Percentiles rank a stretch among this genome's conserved stretches.
These are phyloP conservation scores for Pichia phayaonensis DNA, from an alignment of 805 yeast species.

Conservation along the genomic window DNA sequence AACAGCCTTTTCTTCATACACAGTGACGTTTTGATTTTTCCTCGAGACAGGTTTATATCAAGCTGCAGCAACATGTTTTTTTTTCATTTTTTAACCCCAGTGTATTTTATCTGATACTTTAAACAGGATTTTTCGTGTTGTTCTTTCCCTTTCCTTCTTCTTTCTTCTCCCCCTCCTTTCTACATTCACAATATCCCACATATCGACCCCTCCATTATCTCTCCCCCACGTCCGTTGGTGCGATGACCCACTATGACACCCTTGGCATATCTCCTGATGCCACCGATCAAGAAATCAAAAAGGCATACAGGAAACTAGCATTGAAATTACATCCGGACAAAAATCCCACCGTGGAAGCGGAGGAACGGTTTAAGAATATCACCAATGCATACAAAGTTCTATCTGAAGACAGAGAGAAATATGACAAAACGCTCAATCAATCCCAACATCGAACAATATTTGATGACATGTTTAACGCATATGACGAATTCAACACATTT, in stretches of 20 bases:
- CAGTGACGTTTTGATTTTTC: no score
- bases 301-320: conserved; percentile 72
- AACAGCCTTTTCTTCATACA: no score
- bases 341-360: conserved; percentile 54
- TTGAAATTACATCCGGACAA: conserved; percentile 76
- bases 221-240: not conserved
- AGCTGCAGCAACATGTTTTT: no score
- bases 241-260: conserved; percentile 48
- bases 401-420: conserved; percentile 46
- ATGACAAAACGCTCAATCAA: conserved; percentile 33
- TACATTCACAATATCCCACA: no score
- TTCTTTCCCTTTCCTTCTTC: no score
- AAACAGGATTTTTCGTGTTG: no score
- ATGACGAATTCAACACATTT: not conserved
- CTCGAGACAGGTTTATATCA: no score
- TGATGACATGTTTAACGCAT: not conserved
- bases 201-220: no score
- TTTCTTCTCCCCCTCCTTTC: not conserved
- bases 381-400: conserved; percentile 85
- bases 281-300: conserved; percentile 53
- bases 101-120: no score
- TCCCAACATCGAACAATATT: not conserved
- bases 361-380: conserved; percentile 77
- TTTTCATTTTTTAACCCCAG: no score
- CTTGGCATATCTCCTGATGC: conserved; percentile 50